A percentile compares a stretch with the other conserved stretches of the same genome.
These are phyloP conservation scores for Drosera spatulata DNA, from an alignment of 179 eudicot species.

Conservation along the genomic window DNA sequence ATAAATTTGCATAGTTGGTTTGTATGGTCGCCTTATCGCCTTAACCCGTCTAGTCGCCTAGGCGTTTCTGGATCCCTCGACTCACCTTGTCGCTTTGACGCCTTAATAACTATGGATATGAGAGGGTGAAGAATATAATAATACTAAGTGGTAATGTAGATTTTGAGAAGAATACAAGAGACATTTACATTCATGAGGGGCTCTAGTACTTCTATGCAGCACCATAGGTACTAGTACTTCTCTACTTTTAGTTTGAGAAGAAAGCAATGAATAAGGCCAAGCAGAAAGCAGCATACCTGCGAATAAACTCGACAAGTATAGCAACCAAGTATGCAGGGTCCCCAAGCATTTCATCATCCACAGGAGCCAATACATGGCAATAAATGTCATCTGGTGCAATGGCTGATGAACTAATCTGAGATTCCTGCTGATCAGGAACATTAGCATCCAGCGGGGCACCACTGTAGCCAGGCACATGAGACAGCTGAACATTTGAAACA, in stretches of 20 bases:
- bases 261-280: not conserved
- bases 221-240: too few relatives aligned
- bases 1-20: too few relatives aligned
- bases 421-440: slow-evolving; percentile 41
- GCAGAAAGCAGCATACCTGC: slow-evolving; percentile 34
- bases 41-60: too few relatives aligned
- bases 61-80: too few relatives aligned
- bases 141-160: too few relatives aligned
- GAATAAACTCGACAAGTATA: slow-evolving; percentile 68
- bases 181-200: too few relatives aligned
- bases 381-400: slow-evolving; percentile 78
- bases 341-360: slow-evolving; percentile 81
- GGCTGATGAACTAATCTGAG: slow-evolving; percentile 67
- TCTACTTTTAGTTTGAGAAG: too few relatives aligned
- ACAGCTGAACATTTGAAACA: slow-evolving; percentile 17
- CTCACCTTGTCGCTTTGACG: too few relatives aligned
- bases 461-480: slow-evolving; percentile 35
- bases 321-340: slow-evolving; percentile 75
- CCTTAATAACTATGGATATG: too few relatives aligned
- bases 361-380: slow-evolving; percentile 62
- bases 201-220: not conserved
- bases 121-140: too few relatives aligned
- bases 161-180: too few relatives aligned
- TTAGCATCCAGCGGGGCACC: slow-evolving; percentile 26
- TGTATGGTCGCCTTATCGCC: too few relatives aligned